phyloP scores from a whole-genome alignment of 768 basidiomycete genomes.

The Rhizopogon vulgaris region DNA sequence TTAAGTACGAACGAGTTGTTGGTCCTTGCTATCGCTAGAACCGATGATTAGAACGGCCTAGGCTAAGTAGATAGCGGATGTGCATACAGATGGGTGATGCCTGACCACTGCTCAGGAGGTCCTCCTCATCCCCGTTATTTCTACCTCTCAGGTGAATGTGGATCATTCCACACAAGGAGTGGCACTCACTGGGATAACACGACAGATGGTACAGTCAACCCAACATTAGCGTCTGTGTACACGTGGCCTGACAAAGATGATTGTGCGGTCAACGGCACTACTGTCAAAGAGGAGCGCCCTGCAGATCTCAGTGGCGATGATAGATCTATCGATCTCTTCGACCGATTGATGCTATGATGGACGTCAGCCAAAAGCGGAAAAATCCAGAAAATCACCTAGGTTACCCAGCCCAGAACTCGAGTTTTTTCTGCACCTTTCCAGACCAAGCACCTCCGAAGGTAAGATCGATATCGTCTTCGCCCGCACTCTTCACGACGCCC shows the following conservation, averaged over 20 bases:
- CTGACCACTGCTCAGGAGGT: conserved; percentile 73
- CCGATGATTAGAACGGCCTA: conserved; percentile 2
- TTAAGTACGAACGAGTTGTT: conserved; percentile 19
- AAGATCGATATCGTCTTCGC: conserved; percentile 22
- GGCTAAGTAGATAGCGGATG: not conserved
- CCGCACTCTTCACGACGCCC: conserved; percentile 13
- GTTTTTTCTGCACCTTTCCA: conserved; percentile 39
- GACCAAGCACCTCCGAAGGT: conserved; percentile 32
- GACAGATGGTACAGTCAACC: conserved; percentile 31
- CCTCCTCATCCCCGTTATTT: conserved; percentile 47
- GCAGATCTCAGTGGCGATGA: conserved; percentile 17
- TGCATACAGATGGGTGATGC: conserved; percentile 61
- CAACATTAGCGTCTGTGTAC: conserved; percentile 19
- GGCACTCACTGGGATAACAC: conserved; percentile 33
- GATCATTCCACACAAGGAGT: not conserved
- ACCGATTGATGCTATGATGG: conserved; percentile 26
- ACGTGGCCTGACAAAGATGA: conserved; percentile 29
- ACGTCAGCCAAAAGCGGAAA: conserved; percentile 5
- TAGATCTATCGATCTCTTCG: conserved; percentile 24
- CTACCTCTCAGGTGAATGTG: conserved; percentile 13
- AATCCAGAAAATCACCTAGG: conserved; percentile 11
- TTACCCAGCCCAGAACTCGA: conserved; percentile 45
- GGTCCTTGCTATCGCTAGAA: conserved; percentile 18
- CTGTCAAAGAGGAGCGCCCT: conserved; percentile 20
- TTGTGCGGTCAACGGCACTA: conserved; percentile 27